phyloP scores from a whole-genome alignment of 495 filamentous ascomycete genomes.

The Podospora pseudopauciseta region DNA sequence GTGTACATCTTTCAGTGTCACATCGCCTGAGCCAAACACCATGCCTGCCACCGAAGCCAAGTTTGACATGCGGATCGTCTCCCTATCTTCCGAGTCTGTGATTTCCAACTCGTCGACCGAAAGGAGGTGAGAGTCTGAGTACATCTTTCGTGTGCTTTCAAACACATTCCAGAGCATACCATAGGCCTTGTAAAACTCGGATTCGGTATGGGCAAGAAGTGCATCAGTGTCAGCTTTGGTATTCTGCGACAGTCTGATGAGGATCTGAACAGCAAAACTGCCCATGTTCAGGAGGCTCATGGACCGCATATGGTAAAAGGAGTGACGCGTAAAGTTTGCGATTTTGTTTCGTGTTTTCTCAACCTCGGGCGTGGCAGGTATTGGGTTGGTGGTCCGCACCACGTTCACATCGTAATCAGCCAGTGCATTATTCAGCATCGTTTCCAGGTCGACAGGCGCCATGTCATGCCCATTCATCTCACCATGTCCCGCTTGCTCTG shows the following conservation, averaged over 20 bases:
- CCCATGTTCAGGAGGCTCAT: constrained; percentile 44
- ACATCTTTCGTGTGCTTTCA: constrained; percentile 74
- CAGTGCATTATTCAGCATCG: constrained; percentile 30
- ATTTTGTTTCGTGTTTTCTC: constrained; percentile 27
- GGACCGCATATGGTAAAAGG: constrained; percentile 32
- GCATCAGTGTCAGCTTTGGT: constrained; percentile 57
- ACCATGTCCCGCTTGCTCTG: background rate
- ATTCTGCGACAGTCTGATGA: constrained; percentile 44
- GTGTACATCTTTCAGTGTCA: constrained; percentile 77
- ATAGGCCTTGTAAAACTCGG: constrained; percentile 78
- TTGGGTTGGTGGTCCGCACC: background rate
- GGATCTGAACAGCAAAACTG: constrained; percentile 44
- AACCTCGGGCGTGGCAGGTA: constrained; percentile 14
- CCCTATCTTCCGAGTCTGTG: constrained; percentile 60
- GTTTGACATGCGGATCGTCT: constrained; percentile 80
- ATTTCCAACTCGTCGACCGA: constrained; percentile 72
- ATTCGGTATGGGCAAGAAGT: constrained; percentile 62
- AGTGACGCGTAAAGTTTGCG: constrained; percentile 32
- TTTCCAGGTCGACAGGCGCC: constrained; percentile 22
- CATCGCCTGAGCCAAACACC: constrained; percentile 78
- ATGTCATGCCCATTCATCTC: constrained; percentile 3
- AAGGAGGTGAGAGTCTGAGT: constrained; percentile 66
- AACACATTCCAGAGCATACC: constrained; percentile 74
- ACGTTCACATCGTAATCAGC: constrained; percentile 13
- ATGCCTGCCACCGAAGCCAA: constrained; percentile 80